Base-by-base conservation (phyloP, 805 yeast genomes). In the Blastobotrys americana region DNA sequence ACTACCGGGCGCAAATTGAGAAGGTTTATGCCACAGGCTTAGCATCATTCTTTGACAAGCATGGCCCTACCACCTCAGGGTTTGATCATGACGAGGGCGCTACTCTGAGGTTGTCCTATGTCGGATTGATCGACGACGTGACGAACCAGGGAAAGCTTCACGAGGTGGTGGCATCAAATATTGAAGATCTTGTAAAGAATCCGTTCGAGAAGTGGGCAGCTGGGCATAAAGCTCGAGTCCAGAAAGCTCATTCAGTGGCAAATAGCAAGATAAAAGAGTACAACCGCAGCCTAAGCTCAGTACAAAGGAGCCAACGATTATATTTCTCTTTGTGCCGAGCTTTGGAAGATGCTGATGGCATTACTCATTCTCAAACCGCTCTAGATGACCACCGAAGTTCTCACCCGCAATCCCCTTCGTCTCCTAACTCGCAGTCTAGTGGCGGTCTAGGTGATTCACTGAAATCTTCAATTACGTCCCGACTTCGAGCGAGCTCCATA, bases 171-270 rank as follows among this genome's bases (percentile, higher is more conserved):
- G 84, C 89, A 1, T 62, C 71, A 2, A 75, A 73, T 44, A 76
- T 85, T 42, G 74, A 74, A 47, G 52, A 63, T 2, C 60, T 72
- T 47, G 85, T 85, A 0, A 63, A 82, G 43, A 71, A 70, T 6
- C 95, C 94, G 0, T 82, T 86, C 51, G 60, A 74, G 6, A 71
- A 71, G 53, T 86, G 93, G 90, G 71, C 84, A 43, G 64, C 65
- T 18, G 84, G 79, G 41, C 94, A 86, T 63, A 73, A 72, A 46
- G 73, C 72, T 48, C 65, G 90, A 37, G 71, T 85, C 1, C 73
- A 70, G 31, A 74, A 72, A 49, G 73, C 81, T 21, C 80, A 80
- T 47, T 67, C 71, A 44, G 63, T 67, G 4, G 63, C 84, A 18
- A 58, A 61, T 34, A 70, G 64, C 8, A 76, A 74, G 45, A 69